These are phyloP conservation scores for Salix purpurea DNA, from an alignment of 345 rosid species.

Conservation along the genomic window DNA sequence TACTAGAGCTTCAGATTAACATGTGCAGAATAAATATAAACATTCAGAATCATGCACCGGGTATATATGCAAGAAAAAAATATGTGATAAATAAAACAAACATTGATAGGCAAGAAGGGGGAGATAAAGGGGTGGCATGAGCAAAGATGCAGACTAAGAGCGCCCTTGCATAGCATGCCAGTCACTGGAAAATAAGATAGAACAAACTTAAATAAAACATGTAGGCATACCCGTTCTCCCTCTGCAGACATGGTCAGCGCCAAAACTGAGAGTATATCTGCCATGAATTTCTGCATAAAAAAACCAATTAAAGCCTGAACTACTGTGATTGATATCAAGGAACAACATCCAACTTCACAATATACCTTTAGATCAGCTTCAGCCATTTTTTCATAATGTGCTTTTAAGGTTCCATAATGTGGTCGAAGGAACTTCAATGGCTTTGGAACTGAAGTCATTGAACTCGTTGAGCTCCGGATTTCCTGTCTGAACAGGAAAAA, in stretches of 20 bases:
- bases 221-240: constrained; percentile 75
- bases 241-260: constrained; percentile 96
- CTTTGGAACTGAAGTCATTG: constrained; percentile 98
- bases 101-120: neutral
- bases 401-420: constrained; percentile 84
- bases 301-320: neutral
- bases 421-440: constrained; percentile 96
- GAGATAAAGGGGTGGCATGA: neutral
- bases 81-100: neutral
- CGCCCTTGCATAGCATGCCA: neutral
- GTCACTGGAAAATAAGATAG: neutral
- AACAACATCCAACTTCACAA: neutral
- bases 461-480: constrained; percentile 85
- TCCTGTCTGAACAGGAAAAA: constrained; percentile 55
- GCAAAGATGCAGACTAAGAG: neutral
- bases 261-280: constrained; percentile 88
- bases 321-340: neutral
- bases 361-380: constrained; percentile 72
- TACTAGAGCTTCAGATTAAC: no score
- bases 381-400: constrained; percentile 54
- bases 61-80: neutral
- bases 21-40: neutral
- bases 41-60: neutral
- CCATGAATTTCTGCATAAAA: constrained; percentile 64
- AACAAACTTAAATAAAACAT: constrained; percentile 1